Conservation (phyloP, 1,284 basidiomycete species). For the Phlebopus sp. region DNA sequence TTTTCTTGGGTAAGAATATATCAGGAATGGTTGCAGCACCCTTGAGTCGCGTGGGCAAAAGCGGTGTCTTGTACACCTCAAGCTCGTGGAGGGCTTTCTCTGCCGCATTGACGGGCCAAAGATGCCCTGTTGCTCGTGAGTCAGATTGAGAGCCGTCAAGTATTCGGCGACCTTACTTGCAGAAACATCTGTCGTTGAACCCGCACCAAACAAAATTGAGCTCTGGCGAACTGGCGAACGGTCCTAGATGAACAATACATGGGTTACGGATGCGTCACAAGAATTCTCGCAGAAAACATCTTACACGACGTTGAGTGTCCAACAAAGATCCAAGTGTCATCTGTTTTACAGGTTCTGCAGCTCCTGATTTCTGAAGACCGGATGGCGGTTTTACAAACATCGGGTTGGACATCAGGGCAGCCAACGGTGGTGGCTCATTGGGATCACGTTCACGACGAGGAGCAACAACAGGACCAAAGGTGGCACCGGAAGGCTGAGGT, state of each 20-base stretch:
- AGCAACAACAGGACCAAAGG: constrained; percentile 45
- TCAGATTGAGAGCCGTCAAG: constrained; percentile 12
- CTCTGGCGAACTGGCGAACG: constrained; percentile 49
- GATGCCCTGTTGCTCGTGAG: constrained; percentile 27
- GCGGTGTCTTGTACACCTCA: constrained; percentile 73
- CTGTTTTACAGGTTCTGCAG: constrained; percentile 31
- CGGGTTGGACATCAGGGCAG: constrained; percentile 57
- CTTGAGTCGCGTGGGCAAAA: constrained; percentile 65
- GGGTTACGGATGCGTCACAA: constrained; percentile 1
- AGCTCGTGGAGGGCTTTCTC: constrained; percentile 66
- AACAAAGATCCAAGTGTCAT: constrained; percentile 62
- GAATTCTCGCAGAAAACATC: constrained; percentile 21
- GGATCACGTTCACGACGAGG: constrained; percentile 40
- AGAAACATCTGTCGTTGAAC: constrained; percentile 34
- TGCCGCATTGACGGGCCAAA: constrained; percentile 46
- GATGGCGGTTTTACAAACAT: constrained; percentile 65
- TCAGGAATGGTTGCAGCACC: constrained; percentile 50
- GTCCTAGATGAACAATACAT: constrained; percentile 31
- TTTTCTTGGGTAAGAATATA: constrained; percentile 61
- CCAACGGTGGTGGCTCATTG: constrained; percentile 68
- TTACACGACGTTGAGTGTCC: constrained; percentile 54
- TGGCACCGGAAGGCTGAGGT: constrained; percentile 55
- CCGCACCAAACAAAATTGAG: constrained; percentile 46
- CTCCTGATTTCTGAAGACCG: constrained; percentile 30
- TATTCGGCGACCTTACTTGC: constrained; percentile 19